Percentiles rank a stretch among this genome's conserved stretches.
Evolutionary conservation across 768 basidiomycete genomes (phyloP).

Genomic region (Naematelia aurantialba): DNA sequence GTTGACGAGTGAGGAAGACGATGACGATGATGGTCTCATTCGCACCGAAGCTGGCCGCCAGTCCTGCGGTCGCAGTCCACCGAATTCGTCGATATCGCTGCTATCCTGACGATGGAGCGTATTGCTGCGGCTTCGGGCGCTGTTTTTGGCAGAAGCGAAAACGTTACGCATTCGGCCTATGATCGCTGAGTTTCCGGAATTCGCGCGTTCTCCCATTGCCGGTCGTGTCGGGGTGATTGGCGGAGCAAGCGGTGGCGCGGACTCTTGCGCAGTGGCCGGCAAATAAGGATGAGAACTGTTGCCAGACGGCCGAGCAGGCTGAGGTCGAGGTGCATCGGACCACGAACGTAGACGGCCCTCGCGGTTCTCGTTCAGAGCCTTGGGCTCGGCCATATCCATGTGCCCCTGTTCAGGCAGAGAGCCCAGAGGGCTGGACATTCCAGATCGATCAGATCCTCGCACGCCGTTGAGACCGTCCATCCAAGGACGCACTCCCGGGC

Average conservation of each 20-base stretch:
- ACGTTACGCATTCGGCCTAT: slow-evolving; percentile 35
- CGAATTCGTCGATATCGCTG: slow-evolving; percentile 34
- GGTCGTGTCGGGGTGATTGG: slow-evolving; percentile 25
- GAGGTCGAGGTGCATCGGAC: slow-evolving; percentile 39
- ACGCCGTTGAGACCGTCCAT: slow-evolving; percentile 24
- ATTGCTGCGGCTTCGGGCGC: slow-evolving; percentile 24
- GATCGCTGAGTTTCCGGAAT: slow-evolving; percentile 40
- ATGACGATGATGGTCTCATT: slow-evolving; percentile 14
- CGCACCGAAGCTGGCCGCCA: neutral
- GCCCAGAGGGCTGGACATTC: slow-evolving; percentile 18
- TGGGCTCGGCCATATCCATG: neutral
- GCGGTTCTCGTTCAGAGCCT: slow-evolving; percentile 1
- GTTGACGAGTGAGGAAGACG: slow-evolving; percentile 9
- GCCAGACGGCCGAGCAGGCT: slow-evolving; percentile 1
- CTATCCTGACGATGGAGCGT: slow-evolving; percentile 20
- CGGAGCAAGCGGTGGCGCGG: slow-evolving; percentile 6
- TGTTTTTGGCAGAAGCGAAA: slow-evolving; percentile 15
- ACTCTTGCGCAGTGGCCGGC: neutral
- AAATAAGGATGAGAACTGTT: neutral
- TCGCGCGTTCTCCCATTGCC: slow-evolving; percentile 26
- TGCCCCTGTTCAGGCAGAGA: slow-evolving; percentile 22
- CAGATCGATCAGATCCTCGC: slow-evolving; percentile 20
- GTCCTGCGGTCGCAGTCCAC: slow-evolving; percentile 10
- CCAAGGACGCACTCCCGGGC: slow-evolving; percentile 37
- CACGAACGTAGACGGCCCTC: slow-evolving; percentile 29